Evolutionary conservation across 179 eudicot genomes (phyloP), one percentile per base, ranked within the genome.

Genomic region (Amaranthus tricolor): DNA sequence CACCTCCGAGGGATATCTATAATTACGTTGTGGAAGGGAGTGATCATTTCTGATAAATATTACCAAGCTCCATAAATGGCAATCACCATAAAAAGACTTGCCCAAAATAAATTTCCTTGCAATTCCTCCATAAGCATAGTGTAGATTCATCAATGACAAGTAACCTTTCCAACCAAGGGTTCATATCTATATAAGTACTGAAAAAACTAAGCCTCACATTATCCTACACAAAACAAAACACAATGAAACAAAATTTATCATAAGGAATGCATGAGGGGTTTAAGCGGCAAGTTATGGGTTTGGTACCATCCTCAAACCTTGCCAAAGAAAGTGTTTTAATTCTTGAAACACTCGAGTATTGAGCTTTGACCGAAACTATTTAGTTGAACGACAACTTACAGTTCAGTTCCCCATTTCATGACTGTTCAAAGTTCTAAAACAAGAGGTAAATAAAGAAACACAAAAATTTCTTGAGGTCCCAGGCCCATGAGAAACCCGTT

Each of bases 121-220:
- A 72, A 72, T 20, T 62, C 72, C 53, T 70, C 67, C 64, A 69
- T 55, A 52, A 24, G 74, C 77, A 69, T 76, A 66, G 57, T 20
- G 76, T 63, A 62, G 55, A 54, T 73, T 81, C 91, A 88, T 88
- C 74, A 66, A 81, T 75, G 62, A 77, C 70, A 52, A 68, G n/a
- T 71, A 79, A 76, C 0, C 55, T 62, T 70, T 53, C 49, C 43
- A 56, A 62, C 64, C 62, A 54, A 63, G 14, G 45, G 24, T 24
- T 47, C 71, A 71, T 21, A 48, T 57, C 20, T 24, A 64, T 1
- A 44, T 44, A 16, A 48, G 65, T 47, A 10, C 78, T 56, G 47
- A 48, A 62, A 66, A 44, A 7, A 13, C 62, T 40, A 44, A 15
- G 49, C 40, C 21, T 62, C 72, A 71, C 47, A n/a, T 8, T n/a